Evolutionary conservation across 1,284 basidiomycete species (phyloP).

Genomic region (Sporisorium graminicola): DNA sequence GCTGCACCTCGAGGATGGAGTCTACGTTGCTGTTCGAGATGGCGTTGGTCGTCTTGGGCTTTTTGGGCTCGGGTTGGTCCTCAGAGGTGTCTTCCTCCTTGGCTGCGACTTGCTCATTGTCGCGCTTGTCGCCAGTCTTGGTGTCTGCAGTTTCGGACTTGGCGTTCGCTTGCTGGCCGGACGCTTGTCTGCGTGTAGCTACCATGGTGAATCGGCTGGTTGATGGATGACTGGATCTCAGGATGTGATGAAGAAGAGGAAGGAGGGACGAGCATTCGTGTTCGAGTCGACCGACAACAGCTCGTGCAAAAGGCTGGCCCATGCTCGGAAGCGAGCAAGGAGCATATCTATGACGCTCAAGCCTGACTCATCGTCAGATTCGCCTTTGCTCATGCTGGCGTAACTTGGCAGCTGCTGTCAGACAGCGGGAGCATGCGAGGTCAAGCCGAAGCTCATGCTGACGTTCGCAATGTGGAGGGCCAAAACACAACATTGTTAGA

Average conservation of each 20-base stretch:
- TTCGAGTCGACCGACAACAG: no score
- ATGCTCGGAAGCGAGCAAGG: background rate
- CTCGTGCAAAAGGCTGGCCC: no score
- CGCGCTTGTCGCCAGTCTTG: constrained; percentile 5
- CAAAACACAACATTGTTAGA: constrained; percentile 7
- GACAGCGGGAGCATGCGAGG: background rate
- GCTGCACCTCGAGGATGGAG: constrained; percentile 44
- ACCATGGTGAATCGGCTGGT: constrained; percentile 18
- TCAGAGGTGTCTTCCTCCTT: background rate
- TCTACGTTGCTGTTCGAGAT: constrained; percentile 8
- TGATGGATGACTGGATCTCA: background rate
- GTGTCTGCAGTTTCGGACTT: constrained; percentile 4
- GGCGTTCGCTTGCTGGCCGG: constrained; percentile 17
- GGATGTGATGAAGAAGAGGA: background rate
- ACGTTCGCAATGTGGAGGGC: constrained; percentile 5
- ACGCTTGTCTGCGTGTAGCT: constrained; percentile 30
- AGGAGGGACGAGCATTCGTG: background rate
- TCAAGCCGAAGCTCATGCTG: no score
- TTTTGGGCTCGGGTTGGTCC: constrained; percentile 26
- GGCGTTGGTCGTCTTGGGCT: constrained; percentile 45
- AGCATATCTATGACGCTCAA: constrained; percentile 22
- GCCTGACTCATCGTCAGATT: constrained; percentile 38
- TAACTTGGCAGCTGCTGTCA: constrained; percentile 18
- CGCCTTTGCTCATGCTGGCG: constrained; percentile 14
- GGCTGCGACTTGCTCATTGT: constrained; percentile 4